Percentiles rank a stretch among this genome's conserved stretches.
Conservation (phyloP, 2,329 filamentous ascomycete genomes). For the Ophiostoma quercus region DNA sequence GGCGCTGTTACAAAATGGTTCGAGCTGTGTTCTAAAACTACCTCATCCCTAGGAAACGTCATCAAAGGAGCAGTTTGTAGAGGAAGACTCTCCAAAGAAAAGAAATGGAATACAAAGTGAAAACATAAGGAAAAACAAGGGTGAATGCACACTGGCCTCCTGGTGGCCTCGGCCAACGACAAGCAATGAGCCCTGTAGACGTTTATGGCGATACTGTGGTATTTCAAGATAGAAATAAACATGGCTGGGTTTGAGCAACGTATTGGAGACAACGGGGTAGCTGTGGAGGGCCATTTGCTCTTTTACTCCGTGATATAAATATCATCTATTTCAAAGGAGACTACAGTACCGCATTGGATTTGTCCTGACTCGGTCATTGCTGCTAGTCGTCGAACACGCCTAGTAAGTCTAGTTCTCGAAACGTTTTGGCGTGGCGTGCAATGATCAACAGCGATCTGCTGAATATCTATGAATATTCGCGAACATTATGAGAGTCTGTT, state of each 20-base stretch:
- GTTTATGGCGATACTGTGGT: neutral
- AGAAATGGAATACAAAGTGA: neutral
- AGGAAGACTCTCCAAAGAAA: neutral
- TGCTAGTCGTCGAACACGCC: neutral
- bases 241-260: neutral
- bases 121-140: neutral
- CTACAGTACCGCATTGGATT: neutral
- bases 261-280: neutral
- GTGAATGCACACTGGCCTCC: neutral
- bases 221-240: neutral
- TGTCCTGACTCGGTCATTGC: neutral
- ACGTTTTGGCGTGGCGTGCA: neutral
- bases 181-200: neutral
- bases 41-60: constrained; percentile 4
- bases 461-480: neutral
- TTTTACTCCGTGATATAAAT: neutral
- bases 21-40: constrained; percentile 6
- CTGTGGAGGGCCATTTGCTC: neutral
- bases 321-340: neutral
- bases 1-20: constrained; percentile 4
- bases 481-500: neutral
- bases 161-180: neutral
- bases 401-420: neutral
- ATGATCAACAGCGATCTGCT: neutral
- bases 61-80: neutral